Evolutionary conservation across 331 rosid genomes (phyloP), one percentile per base, ranked within the genome.

Genomic region (Malus hybrid): DNA sequence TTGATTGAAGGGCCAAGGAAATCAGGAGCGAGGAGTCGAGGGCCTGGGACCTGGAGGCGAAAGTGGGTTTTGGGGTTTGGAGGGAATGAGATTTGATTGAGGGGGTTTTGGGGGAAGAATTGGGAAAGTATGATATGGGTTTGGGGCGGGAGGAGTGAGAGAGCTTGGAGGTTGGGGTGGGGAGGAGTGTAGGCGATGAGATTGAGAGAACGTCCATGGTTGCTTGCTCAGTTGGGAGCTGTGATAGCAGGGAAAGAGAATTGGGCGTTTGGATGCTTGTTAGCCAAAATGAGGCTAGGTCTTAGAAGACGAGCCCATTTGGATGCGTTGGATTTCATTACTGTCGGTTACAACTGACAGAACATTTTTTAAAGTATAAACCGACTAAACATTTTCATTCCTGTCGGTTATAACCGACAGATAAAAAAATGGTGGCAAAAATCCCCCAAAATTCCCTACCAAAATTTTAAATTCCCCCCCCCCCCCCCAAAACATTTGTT

Each of bases 201-300:
- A 84, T 55, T 60, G 93, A 81, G 73, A 90, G 96, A 48, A 85
- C 83, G 77, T 86, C 88, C 96, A 90, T 90, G 81, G 84, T 20
- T 11, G 62, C 24, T 24, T 24, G 24, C 14, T 5, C 34, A n/a
- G 7, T 22, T 12, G 56, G n/a, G 53, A 3, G 66, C 15, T 14
- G 6, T 22, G 71, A 66, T 22, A 66, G 22, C 71, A 68, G 42
- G 68, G 24, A 24, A 64, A 79, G 39, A 28, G 44, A 42, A 42
- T 24, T 61, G 13, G 33, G 36, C 34, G 66, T 61, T 61, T 61
- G 1, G 34, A 39, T 61, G 5, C 34, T 13, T 13, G 66, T 16
- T 30, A 7, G 42, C 13, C 2, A 13, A 63, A 32, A 30, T 1
- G 26, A 34, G 39, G 52, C 33, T 15, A 33, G 75, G 3, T 18